These are phyloP conservation scores for Trypanosoma theileri DNA, from an alignment of 208 protist genomes.

Conservation along the genomic window DNA sequence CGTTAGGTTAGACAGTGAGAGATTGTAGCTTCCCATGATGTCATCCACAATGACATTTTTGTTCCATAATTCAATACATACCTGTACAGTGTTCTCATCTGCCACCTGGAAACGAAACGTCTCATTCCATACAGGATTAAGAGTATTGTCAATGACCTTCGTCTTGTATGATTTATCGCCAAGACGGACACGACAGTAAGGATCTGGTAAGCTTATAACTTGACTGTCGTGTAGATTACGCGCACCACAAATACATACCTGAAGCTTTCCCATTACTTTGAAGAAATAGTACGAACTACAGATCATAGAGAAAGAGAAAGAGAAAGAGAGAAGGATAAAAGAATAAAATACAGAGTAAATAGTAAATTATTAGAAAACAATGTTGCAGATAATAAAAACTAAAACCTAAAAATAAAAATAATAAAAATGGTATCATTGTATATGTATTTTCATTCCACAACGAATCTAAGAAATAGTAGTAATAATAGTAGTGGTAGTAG, in stretches of 20 bases:
- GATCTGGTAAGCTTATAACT: slow-evolving; percentile 49
- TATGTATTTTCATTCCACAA: background rate
- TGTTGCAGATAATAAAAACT: background rate
- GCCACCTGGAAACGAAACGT: slow-evolving; percentile 70
- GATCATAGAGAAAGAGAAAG: background rate
- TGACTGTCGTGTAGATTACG: slow-evolving; percentile 55
- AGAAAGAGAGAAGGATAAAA: background rate
- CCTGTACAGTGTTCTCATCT: slow-evolving; percentile 48
- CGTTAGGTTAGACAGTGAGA: slow-evolving; percentile 49
- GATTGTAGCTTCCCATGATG: slow-evolving; percentile 60
- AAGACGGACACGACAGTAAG: slow-evolving; percentile 52
- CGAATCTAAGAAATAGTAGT: background rate
- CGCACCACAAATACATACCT: slow-evolving; percentile 65
- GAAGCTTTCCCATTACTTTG: slow-evolving; percentile 64
- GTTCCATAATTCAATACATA: slow-evolving; percentile 70
- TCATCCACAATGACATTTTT: slow-evolving; percentile 57
- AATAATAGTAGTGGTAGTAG: too few relatives aligned
- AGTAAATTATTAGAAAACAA: too few relatives aligned
- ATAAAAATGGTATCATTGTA: background rate
- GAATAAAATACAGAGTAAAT: too few relatives aligned
- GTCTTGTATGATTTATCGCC: slow-evolving; percentile 71
- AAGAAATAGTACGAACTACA: background rate
- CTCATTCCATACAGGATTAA: slow-evolving; percentile 67
- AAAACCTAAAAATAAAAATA: slow-evolving; percentile 2
- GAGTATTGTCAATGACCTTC: slow-evolving; percentile 46